Evolutionary conservation across 805 yeast species (phyloP), one percentile per base, ranked within the genome.

Genomic region (Candida broadrunensis): DNA sequence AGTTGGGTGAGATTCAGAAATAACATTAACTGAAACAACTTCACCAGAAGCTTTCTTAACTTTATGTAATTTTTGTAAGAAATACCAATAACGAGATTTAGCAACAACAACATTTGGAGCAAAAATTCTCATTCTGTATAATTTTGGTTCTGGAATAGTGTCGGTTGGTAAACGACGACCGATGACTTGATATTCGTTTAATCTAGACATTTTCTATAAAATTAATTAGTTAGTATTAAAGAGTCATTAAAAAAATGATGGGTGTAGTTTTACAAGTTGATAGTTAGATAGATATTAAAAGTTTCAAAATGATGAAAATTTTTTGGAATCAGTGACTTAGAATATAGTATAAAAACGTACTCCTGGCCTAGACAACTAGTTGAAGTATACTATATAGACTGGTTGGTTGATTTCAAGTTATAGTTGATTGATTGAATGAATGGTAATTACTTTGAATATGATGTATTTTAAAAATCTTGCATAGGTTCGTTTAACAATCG

Each of bases 41-140:
- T 93, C 99, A 86, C 99, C 99, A 68, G 96, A 88, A 65, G 99
- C 93, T 83, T 88, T 89, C 93, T 93, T 93, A 72, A 93, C 97
- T 83, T 95, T 91, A 88, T 91, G 96, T 75, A 93, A 84, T 78
- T 89, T 90, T 78, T 91, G 96, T 80, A 93, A 85, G 83, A 93
- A 93, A 83, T 93, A 93, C 99, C 99, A 93, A 96, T 88, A 93
- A 81, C 99, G 91, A 67, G 99, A 93, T 85, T 93, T 93, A 72
- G 99, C 99, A 73, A 93, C 95, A 73, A 93, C 98, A 63, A 81
- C 86, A 81, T 93, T 93, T 66, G 96, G 90, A 71, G 99, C 99
- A 75, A 93, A 93, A 78, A 93, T 89, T 83, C 97, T 89, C 98
- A 93, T 93, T 77, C 99, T 88, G 96, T 85, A 93, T 79, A 93